A percentile compares a stretch with the other conserved stretches of the same genome.
These are phyloP conservation scores for Kodamaea sp. DNA, from an alignment of 1,139 yeast species.

Conservation along the genomic window DNA sequence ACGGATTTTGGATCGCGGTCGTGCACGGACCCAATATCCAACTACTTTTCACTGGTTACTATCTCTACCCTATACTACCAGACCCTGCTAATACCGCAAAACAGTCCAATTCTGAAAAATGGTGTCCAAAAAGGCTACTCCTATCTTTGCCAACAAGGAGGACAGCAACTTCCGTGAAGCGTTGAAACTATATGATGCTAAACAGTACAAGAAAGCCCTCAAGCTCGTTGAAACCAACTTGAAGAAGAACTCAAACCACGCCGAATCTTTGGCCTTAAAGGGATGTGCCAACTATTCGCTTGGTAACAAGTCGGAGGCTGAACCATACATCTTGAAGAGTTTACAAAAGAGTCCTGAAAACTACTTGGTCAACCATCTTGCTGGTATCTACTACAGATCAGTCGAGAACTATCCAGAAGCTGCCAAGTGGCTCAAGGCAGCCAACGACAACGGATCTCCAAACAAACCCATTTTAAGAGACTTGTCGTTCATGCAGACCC, in stretches of 20 bases:
- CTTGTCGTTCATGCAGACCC: constrained; percentile 76
- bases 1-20: no score
- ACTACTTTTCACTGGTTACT: neutral
- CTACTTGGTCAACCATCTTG: constrained; percentile 79
- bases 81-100: neutral
- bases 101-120: constrained; percentile 9
- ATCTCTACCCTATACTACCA: neutral
- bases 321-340: constrained; percentile 61
- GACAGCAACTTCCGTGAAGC: constrained; percentile 79
- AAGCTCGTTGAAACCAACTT: constrained; percentile 74
- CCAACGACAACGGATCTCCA: constrained; percentile 75
- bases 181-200: constrained; percentile 75
- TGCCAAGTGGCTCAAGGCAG: constrained; percentile 75
- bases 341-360: constrained; percentile 54
- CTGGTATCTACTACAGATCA: constrained; percentile 80
- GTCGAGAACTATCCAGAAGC: constrained; percentile 74
- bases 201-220: constrained; percentile 84
- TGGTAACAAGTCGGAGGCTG: constrained; percentile 68
- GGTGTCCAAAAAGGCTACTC: constrained; percentile 30
- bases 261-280: constrained; percentile 82
- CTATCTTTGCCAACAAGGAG: constrained; percentile 53
- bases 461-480: constrained; percentile 83
- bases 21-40: neutral
- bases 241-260: constrained; percentile 74
- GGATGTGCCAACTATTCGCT: constrained; percentile 62